Evolutionary conservation across 768 basidiomycete genomes (phyloP).

Genomic region (Agaricus blazei): DNA sequence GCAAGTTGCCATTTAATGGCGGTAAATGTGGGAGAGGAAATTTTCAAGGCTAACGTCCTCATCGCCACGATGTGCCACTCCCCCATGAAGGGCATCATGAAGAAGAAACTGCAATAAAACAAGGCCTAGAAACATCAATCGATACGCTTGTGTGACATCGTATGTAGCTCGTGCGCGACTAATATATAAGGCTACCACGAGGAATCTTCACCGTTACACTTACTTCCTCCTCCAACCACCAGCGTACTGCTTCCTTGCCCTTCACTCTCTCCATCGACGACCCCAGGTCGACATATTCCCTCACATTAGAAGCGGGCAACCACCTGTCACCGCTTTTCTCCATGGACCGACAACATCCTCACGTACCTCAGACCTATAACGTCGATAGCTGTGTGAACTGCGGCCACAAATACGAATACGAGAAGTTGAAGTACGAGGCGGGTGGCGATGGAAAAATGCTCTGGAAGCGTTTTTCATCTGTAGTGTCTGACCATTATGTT

Average conservation of each 20-base stretch:
- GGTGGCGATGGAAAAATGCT: neutral
- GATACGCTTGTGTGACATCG: conserved; percentile 1
- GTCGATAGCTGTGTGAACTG: conserved; percentile 4
- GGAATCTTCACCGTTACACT: conserved; percentile 7
- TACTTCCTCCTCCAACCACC: conserved; percentile 5
- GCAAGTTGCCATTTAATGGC: no score
- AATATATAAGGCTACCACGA: conserved; percentile 5
- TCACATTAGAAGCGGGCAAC: neutral
- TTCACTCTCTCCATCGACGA: neutral
- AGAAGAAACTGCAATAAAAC: neutral
- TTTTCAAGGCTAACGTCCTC: neutral
- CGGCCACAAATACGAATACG: neutral
- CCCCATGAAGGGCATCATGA: neutral
- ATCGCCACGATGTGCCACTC: neutral
- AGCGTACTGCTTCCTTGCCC: neutral
- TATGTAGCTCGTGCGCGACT: neutral
- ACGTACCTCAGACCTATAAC: neutral
- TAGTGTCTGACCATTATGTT: conserved; percentile 3
- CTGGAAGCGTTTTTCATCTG: neutral
- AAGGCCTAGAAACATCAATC: neutral
- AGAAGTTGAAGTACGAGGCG: neutral
- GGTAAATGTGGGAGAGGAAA: no score
- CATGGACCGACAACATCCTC: neutral
- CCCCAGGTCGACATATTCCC: neutral
- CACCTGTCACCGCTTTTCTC: neutral